Evolutionary conservation across 805 yeast genomes (phyloP).

Genomic region (Candida ponderosae): DNA sequence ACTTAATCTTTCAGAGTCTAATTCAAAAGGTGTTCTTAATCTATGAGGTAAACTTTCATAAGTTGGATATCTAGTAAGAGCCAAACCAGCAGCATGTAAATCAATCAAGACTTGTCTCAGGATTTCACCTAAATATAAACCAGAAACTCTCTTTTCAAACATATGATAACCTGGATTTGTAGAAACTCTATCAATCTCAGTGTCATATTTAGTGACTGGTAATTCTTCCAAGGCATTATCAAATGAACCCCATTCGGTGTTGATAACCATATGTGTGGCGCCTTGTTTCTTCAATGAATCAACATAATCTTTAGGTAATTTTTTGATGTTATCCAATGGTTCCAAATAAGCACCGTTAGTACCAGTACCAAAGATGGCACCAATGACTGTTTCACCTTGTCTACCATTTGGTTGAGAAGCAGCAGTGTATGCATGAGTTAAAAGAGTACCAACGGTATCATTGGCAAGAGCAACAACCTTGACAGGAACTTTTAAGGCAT

Average conservation of each 20-base stretch:
- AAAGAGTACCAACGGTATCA: conserved; percentile 91
- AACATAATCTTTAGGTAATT: conserved; percentile 46
- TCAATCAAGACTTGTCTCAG: conserved; percentile 69
- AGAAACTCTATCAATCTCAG: conserved; percentile 59
- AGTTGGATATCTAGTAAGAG: conserved; percentile 46
- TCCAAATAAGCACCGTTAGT: conserved; percentile 95
- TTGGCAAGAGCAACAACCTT: conserved; percentile 83
- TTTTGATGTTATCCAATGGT: conserved; percentile 61
- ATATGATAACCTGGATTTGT: conserved; percentile 83
- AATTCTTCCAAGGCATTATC: conserved; percentile 72
- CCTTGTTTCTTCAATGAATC: conserved; percentile 32
- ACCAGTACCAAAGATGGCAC: conserved; percentile 95
- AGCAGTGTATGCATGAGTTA: conserved; percentile 80
- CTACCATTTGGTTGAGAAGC: conserved; percentile 43
- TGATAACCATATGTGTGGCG: conserved; percentile 71
- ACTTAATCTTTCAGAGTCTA: conserved; percentile 80
- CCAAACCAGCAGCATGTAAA: conserved; percentile 45
- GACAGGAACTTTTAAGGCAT: conserved; percentile 52
- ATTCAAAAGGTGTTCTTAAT: conserved; percentile 66
- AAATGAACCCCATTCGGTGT: conserved; percentile 98
- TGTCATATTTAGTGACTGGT: conserved; percentile 77
- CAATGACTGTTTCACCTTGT: conserved; percentile 71
- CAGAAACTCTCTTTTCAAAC: conserved; percentile 88
- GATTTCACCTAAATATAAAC: conserved; percentile 90
- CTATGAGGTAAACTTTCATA: conserved; percentile 44